Conservation (phyloP, 2,329 filamentous ascomycete species). For the Elsinoe australis region DNA sequence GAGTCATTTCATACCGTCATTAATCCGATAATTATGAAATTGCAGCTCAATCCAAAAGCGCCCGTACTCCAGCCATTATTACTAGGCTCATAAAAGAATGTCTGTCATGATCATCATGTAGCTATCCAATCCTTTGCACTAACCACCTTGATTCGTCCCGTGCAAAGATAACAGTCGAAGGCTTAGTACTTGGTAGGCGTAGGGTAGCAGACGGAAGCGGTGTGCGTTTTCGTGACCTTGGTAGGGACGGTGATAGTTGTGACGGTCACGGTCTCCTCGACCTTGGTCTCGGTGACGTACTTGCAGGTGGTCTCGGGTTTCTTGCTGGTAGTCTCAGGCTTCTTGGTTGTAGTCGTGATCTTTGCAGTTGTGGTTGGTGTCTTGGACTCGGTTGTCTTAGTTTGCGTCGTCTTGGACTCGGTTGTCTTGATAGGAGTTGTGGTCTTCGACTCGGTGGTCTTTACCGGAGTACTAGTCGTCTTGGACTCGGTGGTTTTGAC, state of each 20-base stretch:
- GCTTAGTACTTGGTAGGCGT: not conserved
- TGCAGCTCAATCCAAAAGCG: no score
- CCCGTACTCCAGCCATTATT: no score
- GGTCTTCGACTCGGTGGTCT: not conserved
- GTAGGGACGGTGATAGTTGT: slow-evolving; percentile 5
- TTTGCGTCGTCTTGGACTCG: not conserved
- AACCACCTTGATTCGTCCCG: no score
- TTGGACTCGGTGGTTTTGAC: no score
- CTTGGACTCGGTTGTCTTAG: not conserved
- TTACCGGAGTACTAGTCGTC: not conserved
- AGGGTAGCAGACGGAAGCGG: not conserved
- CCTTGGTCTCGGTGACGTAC: not conserved
- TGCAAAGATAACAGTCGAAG: not conserved
- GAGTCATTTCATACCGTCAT: no score
- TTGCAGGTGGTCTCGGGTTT: slow-evolving; percentile 8
- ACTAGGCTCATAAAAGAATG: no score
- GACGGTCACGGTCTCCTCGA: not conserved
- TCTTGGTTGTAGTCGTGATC: slow-evolving; percentile 4
- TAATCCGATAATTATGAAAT: no score
- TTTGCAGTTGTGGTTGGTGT: not conserved
- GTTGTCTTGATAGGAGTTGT: no score
- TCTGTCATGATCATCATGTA: no score
- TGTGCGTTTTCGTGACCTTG: not conserved
- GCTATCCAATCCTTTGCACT: no score
- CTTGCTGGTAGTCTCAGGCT: not conserved